Base-by-base conservation (phyloP, 202 grass and related monocot species). In the Eragrostis tef region DNA sequence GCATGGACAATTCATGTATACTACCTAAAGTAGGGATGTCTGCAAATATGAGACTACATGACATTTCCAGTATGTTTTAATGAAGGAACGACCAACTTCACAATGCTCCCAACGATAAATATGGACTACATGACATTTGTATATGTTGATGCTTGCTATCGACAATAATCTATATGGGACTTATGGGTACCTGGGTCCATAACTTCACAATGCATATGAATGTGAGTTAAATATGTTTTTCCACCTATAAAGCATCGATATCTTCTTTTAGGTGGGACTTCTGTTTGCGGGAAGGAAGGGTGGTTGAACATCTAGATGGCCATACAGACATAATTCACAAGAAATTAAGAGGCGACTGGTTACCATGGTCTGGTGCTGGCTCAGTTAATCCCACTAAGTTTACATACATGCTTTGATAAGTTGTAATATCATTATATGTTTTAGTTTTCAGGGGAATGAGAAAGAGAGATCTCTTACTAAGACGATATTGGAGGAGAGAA, bases 301-400 rank as follows among this genome's bases (percentile, higher is more conserved):
- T 98, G n/a, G 51, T 98, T 16, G 92, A 95, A 64, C 92, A 91
- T 79, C 61, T 99, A 68, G 93, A 99, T 75, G 93, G 90, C 41
- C 90, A 99, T 89, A 93, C 96, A 64, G 93, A 93, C 80, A 93
- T 99, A 88, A 93, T 99, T 79, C 92, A 99, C 69, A 99, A 95
- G 83, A 99, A 99, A 88, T 89, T 99, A 79, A 87, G 88, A 81
- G 84, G 81, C 27, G 89, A 95, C 81, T 95, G 92, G 96, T 85
- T 98, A 66, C 92, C 90, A 82, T 98, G 95, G 95, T 95, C 79
- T 95, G 90, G 67, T 87, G 27, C 46, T 80, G 68, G 71, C 66
- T 71, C 49, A 20, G 22, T 49, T 70, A 85, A 85, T 39, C 50
- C 42, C 69, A 17, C 20, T 69, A 9, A 84, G 67, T 74, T 46